Evolutionary conservation across 768 basidiomycete genomes (phyloP).

Genomic region (Suillus sp.): DNA sequence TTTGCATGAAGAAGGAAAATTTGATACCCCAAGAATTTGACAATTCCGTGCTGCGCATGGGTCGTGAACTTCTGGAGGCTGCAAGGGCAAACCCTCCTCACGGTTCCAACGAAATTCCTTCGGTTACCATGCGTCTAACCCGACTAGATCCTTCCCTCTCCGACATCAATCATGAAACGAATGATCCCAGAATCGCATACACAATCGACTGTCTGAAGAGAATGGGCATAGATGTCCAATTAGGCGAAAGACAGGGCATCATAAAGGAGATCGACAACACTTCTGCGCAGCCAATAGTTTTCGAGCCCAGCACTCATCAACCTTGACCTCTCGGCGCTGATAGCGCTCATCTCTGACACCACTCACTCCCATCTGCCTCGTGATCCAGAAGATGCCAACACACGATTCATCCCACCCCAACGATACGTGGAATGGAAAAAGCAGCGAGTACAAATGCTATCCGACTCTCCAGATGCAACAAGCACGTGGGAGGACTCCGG

Average conservation of each 20-base stretch:
- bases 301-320: conserved; percentile 66
- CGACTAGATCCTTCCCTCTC: conserved; percentile 54
- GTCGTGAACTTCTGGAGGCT: conserved; percentile 63
- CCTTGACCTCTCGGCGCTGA: conserved; percentile 81
- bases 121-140: conserved; percentile 66
- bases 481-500: conserved; percentile 35
- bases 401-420: conserved; percentile 62
- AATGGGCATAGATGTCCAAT: conserved; percentile 67
- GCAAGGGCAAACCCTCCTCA: conserved; percentile 56
- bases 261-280: conserved; percentile 19
- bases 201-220: conserved; percentile 57
- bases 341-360: conserved; percentile 82
- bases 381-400: conserved; percentile 56
- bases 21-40: conserved; percentile 58
- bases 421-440: conserved; percentile 65
- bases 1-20: conserved; percentile 7
- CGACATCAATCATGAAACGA: conserved; percentile 25
- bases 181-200: conserved; percentile 58
- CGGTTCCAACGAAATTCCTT: conserved; percentile 38
- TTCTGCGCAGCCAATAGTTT: conserved; percentile 15
- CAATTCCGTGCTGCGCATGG: conserved; percentile 75
- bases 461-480: conserved; percentile 4
- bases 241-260: conserved; percentile 54
- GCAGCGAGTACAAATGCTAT: conserved; percentile 22
- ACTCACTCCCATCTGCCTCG: conserved; percentile 70